Percentiles rank a stretch among this genome's conserved stretches.
Evolutionary conservation across 2,329 filamentous ascomycete genomes (phyloP).

Genomic region (Nigrograna mackinnonii): DNA sequence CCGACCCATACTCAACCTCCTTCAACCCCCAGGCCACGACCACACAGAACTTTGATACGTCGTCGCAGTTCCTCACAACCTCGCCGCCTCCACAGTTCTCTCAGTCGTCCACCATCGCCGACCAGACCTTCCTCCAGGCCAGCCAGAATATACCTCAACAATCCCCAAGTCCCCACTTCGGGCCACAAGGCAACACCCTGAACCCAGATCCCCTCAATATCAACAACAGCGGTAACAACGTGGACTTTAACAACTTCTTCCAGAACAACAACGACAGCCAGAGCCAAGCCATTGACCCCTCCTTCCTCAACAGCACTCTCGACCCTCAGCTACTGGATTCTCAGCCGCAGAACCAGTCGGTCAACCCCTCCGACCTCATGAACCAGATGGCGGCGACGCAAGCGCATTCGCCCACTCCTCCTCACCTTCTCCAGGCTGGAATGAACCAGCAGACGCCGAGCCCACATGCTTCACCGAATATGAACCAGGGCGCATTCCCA

Average conservation of each 20-base stretch:
- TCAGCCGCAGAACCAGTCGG: slow-evolving; percentile 45
- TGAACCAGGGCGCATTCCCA: slow-evolving; percentile 56
- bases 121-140: slow-evolving; percentile 47
- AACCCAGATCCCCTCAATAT: slow-evolving; percentile 40
- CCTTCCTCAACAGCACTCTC: slow-evolving; percentile 57
- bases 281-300: slow-evolving; percentile 62
- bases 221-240: slow-evolving; percentile 18
- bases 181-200: slow-evolving; percentile 40
- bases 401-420: slow-evolving; percentile 56
- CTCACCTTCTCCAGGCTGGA: slow-evolving; percentile 59
- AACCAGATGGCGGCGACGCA: slow-evolving; percentile 57
- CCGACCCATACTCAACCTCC: slow-evolving; percentile 24
- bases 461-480: slow-evolving; percentile 57
- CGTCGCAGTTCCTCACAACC: slow-evolving; percentile 48
- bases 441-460: slow-evolving; percentile 57
- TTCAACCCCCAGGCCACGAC: slow-evolving; percentile 29
- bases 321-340: slow-evolving; percentile 47
- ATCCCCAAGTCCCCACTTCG: slow-evolving; percentile 49
- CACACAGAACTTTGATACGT: slow-evolving; percentile 42
- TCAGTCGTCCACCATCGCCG: slow-evolving; percentile 43
- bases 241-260: slow-evolving; percentile 55
- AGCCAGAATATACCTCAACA: slow-evolving; percentile 54
- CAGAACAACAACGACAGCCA: slow-evolving; percentile 56
- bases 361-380: slow-evolving; percentile 52
- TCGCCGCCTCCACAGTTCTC: slow-evolving; percentile 48